Evolutionary conservation across 768 basidiomycete genomes (phyloP), one percentile per base, ranked within the genome.

Genomic region (Erythrobasidium yunnanense): DNA sequence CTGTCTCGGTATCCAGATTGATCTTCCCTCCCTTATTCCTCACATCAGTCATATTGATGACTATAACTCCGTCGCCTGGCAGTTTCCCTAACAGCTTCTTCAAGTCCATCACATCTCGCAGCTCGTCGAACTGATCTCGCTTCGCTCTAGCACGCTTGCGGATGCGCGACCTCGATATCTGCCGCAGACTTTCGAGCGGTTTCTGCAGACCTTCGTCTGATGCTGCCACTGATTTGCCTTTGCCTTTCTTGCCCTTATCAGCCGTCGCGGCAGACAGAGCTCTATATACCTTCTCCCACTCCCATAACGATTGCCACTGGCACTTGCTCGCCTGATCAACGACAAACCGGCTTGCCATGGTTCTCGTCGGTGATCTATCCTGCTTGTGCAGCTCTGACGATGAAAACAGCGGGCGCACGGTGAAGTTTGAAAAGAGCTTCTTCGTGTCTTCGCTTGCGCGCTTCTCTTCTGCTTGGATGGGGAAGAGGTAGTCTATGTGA

Each of bases 401-500:
- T 25, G 49, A 25, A 8, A 18, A 8, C 17, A 51, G 11, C 22
- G 49, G 49, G 22, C 49, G 49, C 17, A 23, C 7, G 38, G 38
- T 11, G 22, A 13, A 25, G 25, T 51, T 15, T 8, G 49, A 51
- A 23, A 25, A 25, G 49, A 23, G 15, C 6, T 63, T 51, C 32
- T 32, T 51, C 25, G 5, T 30, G 32, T 49, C 42, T 34, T 25
- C 15, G n/a, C 17, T 29, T 23, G 7, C 46, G 60, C 17, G 22
- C 47, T n/a, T n/a, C n/a, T n/a, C n/a, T 27, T 63, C 60, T 27
- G 60, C 60, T 33, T 63, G 60, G 18, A 63, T 25, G 2, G 60
- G 60, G 23, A 63, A 63, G 6, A 63, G 47, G 32, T 27, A 63
- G 22, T 63, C 60, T 3, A 63, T 51, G 4, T 45, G 22, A 15